phyloP scores from a whole-genome alignment of 192 early-diverging fungal genomes.

The Lunasporangiospora selenospora region DNA sequence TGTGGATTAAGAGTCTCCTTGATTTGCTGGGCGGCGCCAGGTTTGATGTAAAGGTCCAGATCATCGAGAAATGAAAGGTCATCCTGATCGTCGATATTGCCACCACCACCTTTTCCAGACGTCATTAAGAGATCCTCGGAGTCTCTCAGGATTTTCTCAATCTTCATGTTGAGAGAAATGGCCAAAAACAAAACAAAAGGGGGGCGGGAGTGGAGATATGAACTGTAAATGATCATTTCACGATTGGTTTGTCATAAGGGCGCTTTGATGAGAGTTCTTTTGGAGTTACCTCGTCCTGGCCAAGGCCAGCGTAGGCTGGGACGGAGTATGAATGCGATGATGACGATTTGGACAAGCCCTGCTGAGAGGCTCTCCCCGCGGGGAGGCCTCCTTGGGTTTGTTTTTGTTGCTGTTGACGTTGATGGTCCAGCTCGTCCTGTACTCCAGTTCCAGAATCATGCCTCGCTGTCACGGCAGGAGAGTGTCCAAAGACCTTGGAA shows the following conservation, averaged over 20 bases:
- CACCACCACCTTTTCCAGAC: too few species aligned
- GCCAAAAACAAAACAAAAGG: neutral
- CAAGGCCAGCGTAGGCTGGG: slow-evolving; percentile 14
- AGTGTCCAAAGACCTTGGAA: slow-evolving; percentile 47
- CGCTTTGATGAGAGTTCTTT: neutral
- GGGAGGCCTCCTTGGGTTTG: neutral
- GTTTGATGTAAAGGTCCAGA: slow-evolving; percentile 5
- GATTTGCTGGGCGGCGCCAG: slow-evolving; percentile 2
- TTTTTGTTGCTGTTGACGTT: neutral
- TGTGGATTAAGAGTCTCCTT: neutral
- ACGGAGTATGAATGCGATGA: slow-evolving; percentile 23
- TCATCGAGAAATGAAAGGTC: slow-evolving; percentile 26
- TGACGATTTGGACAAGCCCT: neutral
- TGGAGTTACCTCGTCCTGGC: slow-evolving; percentile 31
- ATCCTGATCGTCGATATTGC: slow-evolving; percentile 13
- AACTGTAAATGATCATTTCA: neutral
- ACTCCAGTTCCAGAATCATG: too few species aligned
- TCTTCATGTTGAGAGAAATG: slow-evolving; percentile 7
- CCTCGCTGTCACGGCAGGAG: slow-evolving; percentile 25
- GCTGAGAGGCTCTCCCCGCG: too few species aligned
- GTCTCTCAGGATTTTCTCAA: slow-evolving; percentile 36
- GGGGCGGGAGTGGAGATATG: neutral
- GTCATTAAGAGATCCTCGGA: slow-evolving; percentile 32
- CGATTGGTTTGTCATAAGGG: neutral
- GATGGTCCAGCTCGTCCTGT: neutral